Base-by-base conservation (phyloP, 495 filamentous ascomycete species). In the Antarctomyces pellizariae region DNA sequence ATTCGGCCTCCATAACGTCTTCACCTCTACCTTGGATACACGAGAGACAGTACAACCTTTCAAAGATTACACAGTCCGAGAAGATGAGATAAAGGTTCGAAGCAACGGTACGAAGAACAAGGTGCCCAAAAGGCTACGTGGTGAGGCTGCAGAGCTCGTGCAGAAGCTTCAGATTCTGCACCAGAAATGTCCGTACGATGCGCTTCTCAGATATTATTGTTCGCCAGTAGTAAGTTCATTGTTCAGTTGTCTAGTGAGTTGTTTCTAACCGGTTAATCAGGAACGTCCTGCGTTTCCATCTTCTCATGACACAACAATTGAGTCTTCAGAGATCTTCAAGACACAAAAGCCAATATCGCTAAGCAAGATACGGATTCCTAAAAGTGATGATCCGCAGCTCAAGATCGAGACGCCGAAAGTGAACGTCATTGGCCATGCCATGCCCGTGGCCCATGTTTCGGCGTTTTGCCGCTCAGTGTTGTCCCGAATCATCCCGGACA, bases 1-100 rank as follows among this genome's bases (percentile, higher is more conserved):
- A 43, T 93, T 90, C 42, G 66, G 67, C 2, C 52, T 97, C 7
- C 76, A 84, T 36, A 97, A 92, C 49, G 77, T 73, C n/a, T 93
- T 95, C 38, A 76, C 74, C 0, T 67, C 64, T 1, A 43, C 51
- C 7, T 53, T 72, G 8, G 60, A 84, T 38, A 43, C 39, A 9
- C 62, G 47, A 16, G 64, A 80, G 33, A 79, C 67, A 0, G 50
- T 57, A 0, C 69, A 78, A 26, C 56, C 59, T 16, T 67, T 82
- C 37, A 83, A 77, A 36, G 76, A 86, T 41, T 84, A 83, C 37
- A 76, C 71, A 2, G 45, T 76, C 4, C 63, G 84, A 14, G 86
- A 93, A 41, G 57, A 75, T 15, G 84, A 93, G 35, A 91, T 93
- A 24, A n/a, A n/a, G n/a, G n/a, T n/a, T n/a, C n/a, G n/a, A n/a